A percentile compares a stretch with the other conserved stretches of the same genome.
These are phyloP conservation scores for Penicillium sp. DNA, from an alignment of 2,329 filamentous ascomycete species.

Conservation along the genomic window DNA sequence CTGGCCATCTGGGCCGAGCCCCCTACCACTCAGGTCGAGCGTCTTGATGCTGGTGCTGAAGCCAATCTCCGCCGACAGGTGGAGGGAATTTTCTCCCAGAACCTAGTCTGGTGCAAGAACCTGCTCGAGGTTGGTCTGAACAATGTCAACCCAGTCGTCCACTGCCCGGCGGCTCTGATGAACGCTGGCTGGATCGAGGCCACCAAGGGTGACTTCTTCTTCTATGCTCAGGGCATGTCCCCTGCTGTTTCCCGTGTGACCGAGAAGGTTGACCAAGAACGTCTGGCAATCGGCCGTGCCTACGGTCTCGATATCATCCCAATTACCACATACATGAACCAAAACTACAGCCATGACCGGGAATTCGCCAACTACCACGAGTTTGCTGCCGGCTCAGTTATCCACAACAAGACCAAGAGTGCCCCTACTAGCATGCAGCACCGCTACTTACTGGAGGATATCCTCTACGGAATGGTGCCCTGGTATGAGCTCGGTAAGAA, in stretches of 20 bases:
- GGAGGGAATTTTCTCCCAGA: slow-evolving; percentile 18
- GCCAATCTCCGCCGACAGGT: slow-evolving; percentile 14
- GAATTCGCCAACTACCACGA: slow-evolving; percentile 20
- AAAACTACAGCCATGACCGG: slow-evolving; percentile 20
- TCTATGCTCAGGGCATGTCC: slow-evolving; percentile 24
- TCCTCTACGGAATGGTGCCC: slow-evolving; percentile 17
- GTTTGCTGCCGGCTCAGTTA: slow-evolving; percentile 17
- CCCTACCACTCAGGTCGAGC: slow-evolving; percentile 14
- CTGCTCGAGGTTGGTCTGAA: slow-evolving; percentile 22
- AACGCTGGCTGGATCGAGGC: slow-evolving; percentile 25
- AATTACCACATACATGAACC: slow-evolving; percentile 23
- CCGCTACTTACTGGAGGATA: slow-evolving; percentile 20
- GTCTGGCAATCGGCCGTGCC: slow-evolving; percentile 20
- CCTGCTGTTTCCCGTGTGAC: slow-evolving; percentile 19
- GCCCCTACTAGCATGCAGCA: slow-evolving; percentile 17
- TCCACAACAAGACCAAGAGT: slow-evolving; percentile 26
- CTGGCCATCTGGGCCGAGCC: slow-evolving; percentile 21
- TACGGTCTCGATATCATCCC: slow-evolving; percentile 21
- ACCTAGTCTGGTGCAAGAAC: slow-evolving; percentile 20
- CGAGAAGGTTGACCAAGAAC: slow-evolving; percentile 19
- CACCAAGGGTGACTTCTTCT: slow-evolving; percentile 23
- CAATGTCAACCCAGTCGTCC: slow-evolving; percentile 25
- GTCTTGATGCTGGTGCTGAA: slow-evolving; percentile 11
- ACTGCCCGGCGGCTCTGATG: slow-evolving; percentile 22
- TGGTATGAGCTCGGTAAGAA: slow-evolving; percentile 24